Percentiles rank a stretch among this genome's conserved stretches.
Conservation (phyloP, 768 basidiomycete genomes). For the Phlebiopsis gigantea region DNA sequence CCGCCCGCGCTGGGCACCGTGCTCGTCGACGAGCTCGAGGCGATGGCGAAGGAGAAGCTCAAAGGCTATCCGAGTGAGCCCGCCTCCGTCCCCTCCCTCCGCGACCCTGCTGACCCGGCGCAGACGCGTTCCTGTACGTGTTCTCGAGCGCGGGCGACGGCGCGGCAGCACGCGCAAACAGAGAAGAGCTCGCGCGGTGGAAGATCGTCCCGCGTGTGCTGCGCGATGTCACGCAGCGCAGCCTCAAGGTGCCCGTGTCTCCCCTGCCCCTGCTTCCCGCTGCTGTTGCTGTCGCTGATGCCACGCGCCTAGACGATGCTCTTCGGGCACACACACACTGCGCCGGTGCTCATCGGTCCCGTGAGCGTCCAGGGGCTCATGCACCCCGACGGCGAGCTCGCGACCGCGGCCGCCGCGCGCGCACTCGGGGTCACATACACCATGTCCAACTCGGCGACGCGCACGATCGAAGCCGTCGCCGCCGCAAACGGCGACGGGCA, state of each 20-base stretch:
- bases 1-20: conserved; percentile 49
- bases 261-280: background rate
- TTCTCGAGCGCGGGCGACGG: conserved; percentile 72
- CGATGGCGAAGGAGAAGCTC: conserved; percentile 57
- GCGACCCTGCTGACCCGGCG: background rate
- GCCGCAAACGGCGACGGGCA: conserved; percentile 60
- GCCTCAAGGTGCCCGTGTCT: conserved; percentile 45
- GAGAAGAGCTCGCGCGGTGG: conserved; percentile 56
- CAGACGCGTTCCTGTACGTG: conserved; percentile 72
- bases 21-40: conserved; percentile 55
- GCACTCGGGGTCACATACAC: conserved; percentile 63
- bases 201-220: conserved; percentile 82
- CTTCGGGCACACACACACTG: conserved; percentile 58
- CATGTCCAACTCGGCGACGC: conserved; percentile 69
- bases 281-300: background rate
- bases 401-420: conserved; percentile 58
- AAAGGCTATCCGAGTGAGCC: conserved; percentile 50
- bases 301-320: conserved; percentile 48
- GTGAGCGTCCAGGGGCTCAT: conserved; percentile 79
- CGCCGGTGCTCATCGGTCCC: conserved; percentile 64
- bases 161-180: conserved; percentile 64
- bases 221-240: conserved; percentile 49
- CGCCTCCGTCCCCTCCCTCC: background rate
- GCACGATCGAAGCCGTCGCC: conserved; percentile 76
- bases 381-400: conserved; percentile 66